These are phyloP conservation scores for Boeremia lycopersici DNA, from an alignment of 2,329 filamentous ascomycete species.

Conservation along the genomic window DNA sequence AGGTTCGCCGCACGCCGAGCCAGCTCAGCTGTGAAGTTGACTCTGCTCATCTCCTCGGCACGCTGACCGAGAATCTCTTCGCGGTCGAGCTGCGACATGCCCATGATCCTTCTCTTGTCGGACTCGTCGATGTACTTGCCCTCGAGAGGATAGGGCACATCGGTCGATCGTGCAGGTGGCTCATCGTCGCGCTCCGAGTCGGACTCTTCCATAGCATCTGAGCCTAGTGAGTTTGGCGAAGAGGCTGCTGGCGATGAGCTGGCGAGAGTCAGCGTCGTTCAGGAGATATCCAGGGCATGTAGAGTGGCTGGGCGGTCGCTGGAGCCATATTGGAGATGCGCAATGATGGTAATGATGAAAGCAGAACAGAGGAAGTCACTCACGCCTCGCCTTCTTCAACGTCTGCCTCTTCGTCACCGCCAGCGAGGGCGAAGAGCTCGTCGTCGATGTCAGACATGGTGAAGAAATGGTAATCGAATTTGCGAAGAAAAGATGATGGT, in stretches of 20 bases:
- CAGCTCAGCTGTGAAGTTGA: slow-evolving; percentile 80
- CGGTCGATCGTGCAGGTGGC: slow-evolving; percentile 60
- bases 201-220: slow-evolving; percentile 86
- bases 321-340: slow-evolving; percentile 16
- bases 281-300: neutral
- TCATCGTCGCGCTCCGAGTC: slow-evolving; percentile 58
- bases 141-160: slow-evolving; percentile 81
- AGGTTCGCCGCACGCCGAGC: slow-evolving; percentile 75
- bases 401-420: slow-evolving; percentile 65
- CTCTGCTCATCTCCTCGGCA: slow-evolving; percentile 78
- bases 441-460: slow-evolving; percentile 82
- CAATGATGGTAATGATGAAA: slow-evolving; percentile 18
- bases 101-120: slow-evolving; percentile 70
- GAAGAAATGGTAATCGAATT: slow-evolving; percentile 2
- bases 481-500: slow-evolving; percentile 8
- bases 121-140: slow-evolving; percentile 72
- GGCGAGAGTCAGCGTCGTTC: slow-evolving; percentile 38
- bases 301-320: slow-evolving; percentile 6
- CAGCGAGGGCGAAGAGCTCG: slow-evolving; percentile 90
- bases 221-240: slow-evolving; percentile 76
- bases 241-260: slow-evolving; percentile 70
- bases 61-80: slow-evolving; percentile 90
- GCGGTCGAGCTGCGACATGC: slow-evolving; percentile 86
- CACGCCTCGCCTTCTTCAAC: slow-evolving; percentile 85
- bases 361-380: slow-evolving; percentile 51